Conservation (phyloP, 225 moss, liverwort and hornwort species). For the Neckera pumila region DNA sequence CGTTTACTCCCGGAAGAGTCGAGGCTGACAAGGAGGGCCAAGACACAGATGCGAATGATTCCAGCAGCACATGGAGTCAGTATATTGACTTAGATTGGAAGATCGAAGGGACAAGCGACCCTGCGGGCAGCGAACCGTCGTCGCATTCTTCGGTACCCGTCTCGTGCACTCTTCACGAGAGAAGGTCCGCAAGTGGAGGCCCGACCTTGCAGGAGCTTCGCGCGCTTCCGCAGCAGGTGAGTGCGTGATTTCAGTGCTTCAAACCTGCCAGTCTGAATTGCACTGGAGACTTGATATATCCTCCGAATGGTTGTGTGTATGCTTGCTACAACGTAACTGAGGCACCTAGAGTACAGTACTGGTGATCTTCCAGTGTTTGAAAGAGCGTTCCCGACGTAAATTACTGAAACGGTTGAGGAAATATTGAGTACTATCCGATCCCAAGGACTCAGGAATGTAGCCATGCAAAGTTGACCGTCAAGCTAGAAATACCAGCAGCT, state of each 20-base stretch:
- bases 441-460: background rate
- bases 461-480: background rate
- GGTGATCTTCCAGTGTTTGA: background rate
- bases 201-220: background rate
- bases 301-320: background rate
- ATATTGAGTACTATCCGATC: background rate
- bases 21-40: background rate
- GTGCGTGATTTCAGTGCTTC: background rate
- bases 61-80: constrained; percentile 14
- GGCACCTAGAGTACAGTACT: background rate
- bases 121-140: background rate
- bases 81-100: constrained; percentile 2
- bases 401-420: background rate
- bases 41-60: background rate
- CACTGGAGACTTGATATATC: background rate
- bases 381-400: background rate
- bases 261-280: background rate
- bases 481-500: background rate
- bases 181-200: background rate
- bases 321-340: background rate
- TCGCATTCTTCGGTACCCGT: constrained; percentile 19
- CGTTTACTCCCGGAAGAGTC: background rate
- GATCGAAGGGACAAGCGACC: background rate
- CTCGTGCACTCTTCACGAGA: constrained; percentile 21
- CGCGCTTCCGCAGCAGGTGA: constrained; percentile 6